Evolutionary conservation across 2,329 filamentous ascomycete species (phyloP).

Genomic region (Microcyclospora pomicola): DNA sequence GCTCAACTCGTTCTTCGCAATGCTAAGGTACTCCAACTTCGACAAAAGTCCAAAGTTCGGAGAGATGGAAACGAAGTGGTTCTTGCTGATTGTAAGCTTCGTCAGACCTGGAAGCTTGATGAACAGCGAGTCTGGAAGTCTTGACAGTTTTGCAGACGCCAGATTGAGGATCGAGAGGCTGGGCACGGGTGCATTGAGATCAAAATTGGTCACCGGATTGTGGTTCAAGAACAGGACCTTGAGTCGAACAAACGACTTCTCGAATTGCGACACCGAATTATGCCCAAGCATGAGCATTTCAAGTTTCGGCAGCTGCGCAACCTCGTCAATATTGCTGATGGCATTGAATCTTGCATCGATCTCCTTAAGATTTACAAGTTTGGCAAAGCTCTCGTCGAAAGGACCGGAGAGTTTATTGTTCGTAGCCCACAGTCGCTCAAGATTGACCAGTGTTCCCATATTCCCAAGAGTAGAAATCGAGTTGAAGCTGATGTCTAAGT

Average conservation of each 20-base stretch:
- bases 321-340: slow-evolving; percentile 75
- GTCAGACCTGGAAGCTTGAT: slow-evolving; percentile 76
- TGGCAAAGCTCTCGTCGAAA: slow-evolving; percentile 54
- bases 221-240: slow-evolving; percentile 80
- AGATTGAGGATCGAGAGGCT: slow-evolving; percentile 78
- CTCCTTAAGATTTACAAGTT: slow-evolving; percentile 69
- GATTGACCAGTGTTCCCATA: slow-evolving; percentile 61
- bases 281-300: slow-evolving; percentile 85
- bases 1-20: slow-evolving; percentile 79
- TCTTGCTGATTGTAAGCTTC: slow-evolving; percentile 80
- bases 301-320: slow-evolving; percentile 69
- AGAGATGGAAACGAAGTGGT: slow-evolving; percentile 86
- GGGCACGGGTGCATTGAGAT: slow-evolving; percentile 61
- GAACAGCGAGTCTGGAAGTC: slow-evolving; percentile 75
- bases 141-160: slow-evolving; percentile 79
- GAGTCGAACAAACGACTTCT: slow-evolving; percentile 73
- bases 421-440: slow-evolving; percentile 87
- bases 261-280: slow-evolving; percentile 81
- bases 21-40: slow-evolving; percentile 80
- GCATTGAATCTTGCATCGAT: slow-evolving; percentile 90
- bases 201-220: slow-evolving; percentile 89
- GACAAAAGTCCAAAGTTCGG: slow-evolving; percentile 70
- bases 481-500: slow-evolving; percentile 96
- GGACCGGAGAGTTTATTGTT: slow-evolving; percentile 77
- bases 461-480: slow-evolving; percentile 65